Evolutionary conservation across 1,139 yeast species (phyloP), one percentile per base, ranked within the genome.

Genomic region (Candida gigantensis): DNA sequence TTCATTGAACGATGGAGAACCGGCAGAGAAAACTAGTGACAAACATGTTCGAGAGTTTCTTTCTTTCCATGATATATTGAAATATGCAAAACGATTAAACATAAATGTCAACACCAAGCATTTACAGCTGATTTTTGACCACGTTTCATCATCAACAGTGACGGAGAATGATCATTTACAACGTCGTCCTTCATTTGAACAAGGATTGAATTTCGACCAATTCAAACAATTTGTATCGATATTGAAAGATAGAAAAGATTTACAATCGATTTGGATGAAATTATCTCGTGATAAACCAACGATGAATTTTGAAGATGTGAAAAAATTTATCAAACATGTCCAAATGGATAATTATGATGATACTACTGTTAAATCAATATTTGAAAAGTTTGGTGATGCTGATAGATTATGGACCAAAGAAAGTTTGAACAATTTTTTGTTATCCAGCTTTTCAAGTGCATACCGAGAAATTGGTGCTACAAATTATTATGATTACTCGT

Each of bases 151-250:
- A 46, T 50, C 53, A 1, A 25, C 43, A 11, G 23, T 31, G 2
- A 3, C 24, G 6, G 13, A 15, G 13, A 20, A 9, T 9, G 23
- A 23, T 4, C n/a, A 31, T 11, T 13, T 6, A 11, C 24, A 32
- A 3, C 20, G 21, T 2, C 46, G 41, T n/a, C 23, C 43, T 6
- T 31, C 44, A 8, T 32, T 29, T 28, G 48, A 44, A 28, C 30
- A 37, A 16, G 58, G 58, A 2, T 60, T 90, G 18, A 72, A 77
- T 44, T 88, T 87, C 50, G 72, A 69, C 3, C 88, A 86, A 48
- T 90, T 90, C 57, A 83, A 84, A 52, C 55, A 58, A 18, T 87
- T 89, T 57, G 90, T 90, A 2, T 72, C 77, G 19, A 58, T 58
- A 2, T 51, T 71, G 30, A 69, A 69, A 42, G 51, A 47, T 23